A percentile compares a stretch with the other conserved stretches of the same genome.
These are phyloP conservation scores for Colletotrichum chrysophilum DNA, from an alignment of 2,329 filamentous ascomycete species.

Conservation along the genomic window DNA sequence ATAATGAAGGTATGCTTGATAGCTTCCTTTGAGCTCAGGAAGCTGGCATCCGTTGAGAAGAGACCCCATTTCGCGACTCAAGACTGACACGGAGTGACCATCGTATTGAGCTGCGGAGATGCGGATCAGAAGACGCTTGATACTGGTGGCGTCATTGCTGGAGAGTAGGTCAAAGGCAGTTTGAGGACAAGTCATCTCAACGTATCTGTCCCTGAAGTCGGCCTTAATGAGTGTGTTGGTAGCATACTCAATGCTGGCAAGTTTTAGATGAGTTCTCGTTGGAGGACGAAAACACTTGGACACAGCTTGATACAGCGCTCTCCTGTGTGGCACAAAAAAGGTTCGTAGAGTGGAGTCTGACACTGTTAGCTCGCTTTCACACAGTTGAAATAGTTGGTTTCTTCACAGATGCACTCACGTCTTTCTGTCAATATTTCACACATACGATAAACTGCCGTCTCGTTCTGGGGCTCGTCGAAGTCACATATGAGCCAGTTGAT, in stretches of 20 bases:
- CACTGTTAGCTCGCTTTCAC: background rate
- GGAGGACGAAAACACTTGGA: constrained; percentile 38
- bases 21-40: constrained; percentile 27
- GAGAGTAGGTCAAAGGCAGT: background rate
- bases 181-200: background rate
- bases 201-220: background rate
- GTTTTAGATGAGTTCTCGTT: background rate
- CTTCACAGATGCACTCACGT: background rate
- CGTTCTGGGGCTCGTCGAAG: background rate
- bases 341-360: constrained; percentile 51
- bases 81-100: constrained; percentile 46
- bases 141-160: background rate
- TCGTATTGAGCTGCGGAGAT: constrained; percentile 56
- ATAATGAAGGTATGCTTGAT: constrained; percentile 50
- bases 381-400: background rate
- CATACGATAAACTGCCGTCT: background rate
- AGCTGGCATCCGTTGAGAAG: constrained; percentile 41
- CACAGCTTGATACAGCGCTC: constrained; percentile 53
- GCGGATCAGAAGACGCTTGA: constrained; percentile 43
- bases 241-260: background rate
- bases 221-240: background rate
- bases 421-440: background rate
- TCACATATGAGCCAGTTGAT: constrained; percentile 4
- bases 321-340: constrained; percentile 51
- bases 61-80: constrained; percentile 52